Conservation (phyloP, 2,329 filamentous ascomycete species). For the Paecilomyces sp. region DNA sequence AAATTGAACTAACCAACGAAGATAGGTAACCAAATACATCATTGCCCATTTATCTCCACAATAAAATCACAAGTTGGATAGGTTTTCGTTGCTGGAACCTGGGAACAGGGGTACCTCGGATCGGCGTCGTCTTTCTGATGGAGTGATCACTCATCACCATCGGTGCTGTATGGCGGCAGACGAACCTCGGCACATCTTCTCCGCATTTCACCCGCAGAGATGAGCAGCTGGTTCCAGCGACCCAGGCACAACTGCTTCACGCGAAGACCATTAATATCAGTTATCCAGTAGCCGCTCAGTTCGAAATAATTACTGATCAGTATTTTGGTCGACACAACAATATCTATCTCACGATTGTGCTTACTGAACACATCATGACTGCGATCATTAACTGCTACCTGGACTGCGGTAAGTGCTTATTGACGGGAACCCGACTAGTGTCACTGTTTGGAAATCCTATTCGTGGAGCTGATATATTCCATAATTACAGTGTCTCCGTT, state of each 20-base stretch:
- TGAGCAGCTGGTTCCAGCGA: neutral
- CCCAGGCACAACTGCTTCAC: neutral
- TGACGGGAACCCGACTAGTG: neutral
- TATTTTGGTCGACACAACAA: neutral
- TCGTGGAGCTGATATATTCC: neutral
- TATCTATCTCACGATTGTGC: neutral
- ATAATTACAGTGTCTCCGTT: constrained; percentile 53
- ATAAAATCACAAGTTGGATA: neutral
- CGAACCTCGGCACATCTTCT: neutral
- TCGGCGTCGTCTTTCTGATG: neutral
- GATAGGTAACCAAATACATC: neutral
- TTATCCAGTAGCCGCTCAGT: neutral
- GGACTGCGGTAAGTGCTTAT: constrained; percentile 53
- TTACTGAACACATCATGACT: constrained; percentile 38
- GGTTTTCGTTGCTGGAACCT: neutral
- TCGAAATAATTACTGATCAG: neutral
- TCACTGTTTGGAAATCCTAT: neutral
- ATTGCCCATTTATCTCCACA: neutral
- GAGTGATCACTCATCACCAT: neutral
- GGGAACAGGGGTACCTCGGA: neutral
- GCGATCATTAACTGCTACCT: constrained; percentile 60
- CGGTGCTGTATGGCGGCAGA: neutral
- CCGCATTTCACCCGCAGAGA: neutral
- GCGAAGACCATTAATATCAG: neutral
- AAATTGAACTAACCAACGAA: neutral